Evolutionary conservation across 768 basidiomycete species (phyloP), one percentile per base, ranked within the genome.

Genomic region (Exidia glandulosa): DNA sequence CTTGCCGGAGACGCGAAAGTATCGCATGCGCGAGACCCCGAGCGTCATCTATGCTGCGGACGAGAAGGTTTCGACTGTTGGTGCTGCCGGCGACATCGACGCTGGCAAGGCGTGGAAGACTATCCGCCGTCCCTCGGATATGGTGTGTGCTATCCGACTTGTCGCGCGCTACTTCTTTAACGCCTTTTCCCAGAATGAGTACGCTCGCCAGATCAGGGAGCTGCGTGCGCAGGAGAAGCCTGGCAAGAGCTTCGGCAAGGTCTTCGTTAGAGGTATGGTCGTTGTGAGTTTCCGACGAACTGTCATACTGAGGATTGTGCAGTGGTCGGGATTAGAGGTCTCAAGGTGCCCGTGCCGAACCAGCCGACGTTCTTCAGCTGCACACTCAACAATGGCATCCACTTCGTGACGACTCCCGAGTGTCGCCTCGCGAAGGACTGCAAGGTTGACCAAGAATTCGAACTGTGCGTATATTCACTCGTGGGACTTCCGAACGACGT

Each of bases 341-440:
- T 96, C 36, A 77, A 81, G 59, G 74, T 96, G 32, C 94, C 94
- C 1, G 64, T 97, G 32, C 94, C 94, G 0, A 73, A 75, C n/a
- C 79, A 90, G 63, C 73, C 81, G 0, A 93, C 94, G 0, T 79
- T 75, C 30, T 75, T 96, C 61, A 87, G 86, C 10, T 91, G 91
- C 70, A 92, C 91, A 0, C 77, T 98, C 62, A 96, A 98, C 72
- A 98, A 98, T 66, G 94, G 94, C 7, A 94, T 97, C 56, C 94
- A 96, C 71, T 94, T 88, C 63, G 94, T 97, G 34, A 90, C 89
- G 3, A 96, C 91, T 7, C 92, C 89, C 1, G 88, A 90, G 66
- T 81, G 78, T 58, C 75, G 77, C n/a, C 70, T 94, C 2, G 75
- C 70, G 31, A 67, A 70, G 45, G 82, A 87, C 54, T 79, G 81